Evolutionary conservation across 148 eudicot genomes (phyloP).

Genomic region (Gaultheria prostrata): DNA sequence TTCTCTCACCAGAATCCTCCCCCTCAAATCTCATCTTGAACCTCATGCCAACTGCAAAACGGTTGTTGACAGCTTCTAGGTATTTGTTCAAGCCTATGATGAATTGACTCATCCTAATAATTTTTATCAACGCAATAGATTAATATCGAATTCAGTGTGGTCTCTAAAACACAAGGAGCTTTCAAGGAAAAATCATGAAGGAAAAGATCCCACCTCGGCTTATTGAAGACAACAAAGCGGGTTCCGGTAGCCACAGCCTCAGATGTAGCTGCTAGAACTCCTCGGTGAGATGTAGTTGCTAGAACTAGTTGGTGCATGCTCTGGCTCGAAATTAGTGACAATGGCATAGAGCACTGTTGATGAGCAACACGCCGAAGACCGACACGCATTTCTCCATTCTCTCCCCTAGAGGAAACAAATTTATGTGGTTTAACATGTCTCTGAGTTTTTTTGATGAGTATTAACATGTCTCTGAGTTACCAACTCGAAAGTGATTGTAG

Average conservation of each 20-base stretch:
- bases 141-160: not conserved
- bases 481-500: not conserved
- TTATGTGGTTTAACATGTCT: not conserved
- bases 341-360: conserved; percentile 70
- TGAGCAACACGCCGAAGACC: conserved; percentile 77
- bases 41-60: conserved; percentile 67
- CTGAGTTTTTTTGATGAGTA: too few species aligned
- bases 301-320: conserved; percentile 95
- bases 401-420: conserved; percentile 46
- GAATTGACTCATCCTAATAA: conserved; percentile 81
- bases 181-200: not conserved
- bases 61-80: conserved; percentile 62
- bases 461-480: not conserved
- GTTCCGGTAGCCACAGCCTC: conserved; percentile 65
- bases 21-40: conserved; percentile 94
- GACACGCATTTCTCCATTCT: conserved; percentile 71
- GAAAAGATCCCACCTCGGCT: conserved; percentile 59
- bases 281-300: conserved; percentile 94
- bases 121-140: not conserved
- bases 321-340: conserved; percentile 80
- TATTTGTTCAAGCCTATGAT: conserved; percentile 88
- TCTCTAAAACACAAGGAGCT: not conserved
- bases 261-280: conserved; percentile 89
- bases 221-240: conserved; percentile 71
- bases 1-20: too few species aligned